Conservation (phyloP, 1,284 basidiomycete species). For the Cryptococcus maquisensis region DNA sequence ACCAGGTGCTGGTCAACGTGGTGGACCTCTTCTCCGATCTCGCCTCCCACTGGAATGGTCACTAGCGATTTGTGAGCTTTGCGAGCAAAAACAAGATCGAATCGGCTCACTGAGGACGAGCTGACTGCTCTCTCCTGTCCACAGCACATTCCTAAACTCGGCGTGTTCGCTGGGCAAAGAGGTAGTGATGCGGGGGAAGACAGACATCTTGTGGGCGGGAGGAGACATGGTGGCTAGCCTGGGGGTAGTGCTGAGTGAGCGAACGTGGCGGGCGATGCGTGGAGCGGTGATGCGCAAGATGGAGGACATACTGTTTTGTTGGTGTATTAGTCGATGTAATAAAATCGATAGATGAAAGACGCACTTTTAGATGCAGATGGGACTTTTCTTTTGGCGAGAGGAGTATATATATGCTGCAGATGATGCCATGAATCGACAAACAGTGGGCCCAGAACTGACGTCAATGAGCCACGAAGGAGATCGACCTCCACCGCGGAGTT, state of each 20-base stretch:
- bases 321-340: not conserved
- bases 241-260: not conserved
- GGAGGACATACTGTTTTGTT: not conserved
- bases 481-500: not conserved
- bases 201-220: constrained; percentile 36
- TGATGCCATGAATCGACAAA: too few species aligned
- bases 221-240: constrained; percentile 20
- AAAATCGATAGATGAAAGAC: not conserved
- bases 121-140: constrained; percentile 44
- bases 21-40: constrained; percentile 47
- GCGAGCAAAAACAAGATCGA: not conserved
- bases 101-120: constrained; percentile 37
- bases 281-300: not conserved
- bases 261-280: not conserved
- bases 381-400: not conserved
- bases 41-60: constrained; percentile 48
- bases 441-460: too few species aligned
- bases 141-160: constrained; percentile 47
- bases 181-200: constrained; percentile 38
- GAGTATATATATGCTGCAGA: too few species aligned
- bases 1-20: constrained; percentile 45
- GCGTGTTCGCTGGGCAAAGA: constrained; percentile 35
- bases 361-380: not conserved
- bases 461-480: too few species aligned
- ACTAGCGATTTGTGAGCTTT: not conserved